Percentiles rank a stretch among this genome's conserved stretches.
Evolutionary conservation across 1,139 yeast species (phyloP).

Genomic region (Yamadazyma spencermartinsiae): DNA sequence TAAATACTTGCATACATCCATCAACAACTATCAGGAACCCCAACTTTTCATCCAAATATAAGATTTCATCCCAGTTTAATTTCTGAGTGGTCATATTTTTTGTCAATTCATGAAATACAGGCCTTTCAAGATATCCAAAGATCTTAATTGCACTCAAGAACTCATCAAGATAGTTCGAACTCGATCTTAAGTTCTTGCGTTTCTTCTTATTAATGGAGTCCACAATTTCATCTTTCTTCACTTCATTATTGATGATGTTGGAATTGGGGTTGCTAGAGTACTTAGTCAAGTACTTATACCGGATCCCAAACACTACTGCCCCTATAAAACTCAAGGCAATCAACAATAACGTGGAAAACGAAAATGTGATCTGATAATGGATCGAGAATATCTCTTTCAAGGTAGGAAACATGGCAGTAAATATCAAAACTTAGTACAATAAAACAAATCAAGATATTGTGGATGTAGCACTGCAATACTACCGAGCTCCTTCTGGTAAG

Average conservation of each 20-base stretch:
- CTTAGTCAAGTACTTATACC: constrained; percentile 41
- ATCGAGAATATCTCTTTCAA: constrained; percentile 22
- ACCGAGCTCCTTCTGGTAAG: too few relatives aligned
- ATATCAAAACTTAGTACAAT: too few relatives aligned
- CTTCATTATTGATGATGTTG: constrained; percentile 14
- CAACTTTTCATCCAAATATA: constrained; percentile 68
- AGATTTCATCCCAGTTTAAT: constrained; percentile 71
- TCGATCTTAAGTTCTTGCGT: constrained; percentile 22
- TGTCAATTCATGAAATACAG: constrained; percentile 90
- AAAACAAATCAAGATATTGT: too few relatives aligned
- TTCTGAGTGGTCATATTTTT: constrained; percentile 90
- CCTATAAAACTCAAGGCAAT: constrained; percentile 20
- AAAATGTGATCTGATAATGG: constrained; percentile 33
- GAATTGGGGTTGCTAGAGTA: constrained; percentile 29
- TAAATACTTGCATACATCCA: constrained; percentile 81
- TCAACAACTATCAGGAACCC: constrained; percentile 96
- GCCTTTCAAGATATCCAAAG: constrained; percentile 87
- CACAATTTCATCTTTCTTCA: constrained; percentile 23
- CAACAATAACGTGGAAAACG: constrained; percentile 34
- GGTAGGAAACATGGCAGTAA: not conserved
- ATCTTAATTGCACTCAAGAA: constrained; percentile 88
- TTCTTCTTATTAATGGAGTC: constrained; percentile 33
- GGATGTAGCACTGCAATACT: too few relatives aligned
- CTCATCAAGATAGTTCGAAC: constrained; percentile 70
- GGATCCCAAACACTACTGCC: constrained; percentile 30